phyloP scores from a whole-genome alignment of 2,329 filamentous ascomycete species.

The Shiraia bambusicola region DNA sequence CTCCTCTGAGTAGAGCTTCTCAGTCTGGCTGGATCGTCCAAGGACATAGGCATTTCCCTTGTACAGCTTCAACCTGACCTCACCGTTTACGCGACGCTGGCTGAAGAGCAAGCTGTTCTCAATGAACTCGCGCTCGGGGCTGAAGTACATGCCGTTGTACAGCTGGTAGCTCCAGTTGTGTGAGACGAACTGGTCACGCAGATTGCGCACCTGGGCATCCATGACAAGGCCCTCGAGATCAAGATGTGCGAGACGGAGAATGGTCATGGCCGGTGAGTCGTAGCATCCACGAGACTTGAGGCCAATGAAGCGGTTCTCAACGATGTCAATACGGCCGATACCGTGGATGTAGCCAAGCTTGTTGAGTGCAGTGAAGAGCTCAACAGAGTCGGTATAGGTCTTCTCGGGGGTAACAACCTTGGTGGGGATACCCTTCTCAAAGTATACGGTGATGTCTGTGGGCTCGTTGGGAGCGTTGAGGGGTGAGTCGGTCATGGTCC shows the following conservation, averaged over 20 bases:
- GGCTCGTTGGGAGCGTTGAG: slow-evolving; percentile 69
- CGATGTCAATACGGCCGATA: slow-evolving; percentile 79
- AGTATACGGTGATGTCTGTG: slow-evolving; percentile 69
- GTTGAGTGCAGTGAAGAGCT: slow-evolving; percentile 72
- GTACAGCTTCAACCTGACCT: slow-evolving; percentile 64
- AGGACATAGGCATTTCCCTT: slow-evolving; percentile 66
- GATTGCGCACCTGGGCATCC: slow-evolving; percentile 66
- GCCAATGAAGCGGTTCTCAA: slow-evolving; percentile 78
- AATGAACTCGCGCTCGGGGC: slow-evolving; percentile 69
- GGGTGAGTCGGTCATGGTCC: slow-evolving; percentile 72
- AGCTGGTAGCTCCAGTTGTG: slow-evolving; percentile 46
- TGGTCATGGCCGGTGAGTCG: slow-evolving; percentile 55
- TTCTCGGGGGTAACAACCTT: slow-evolving; percentile 62
- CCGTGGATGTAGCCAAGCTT: slow-evolving; percentile 70
- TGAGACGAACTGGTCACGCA: slow-evolving; percentile 71
- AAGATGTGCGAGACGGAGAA: slow-evolving; percentile 59
- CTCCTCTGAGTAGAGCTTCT: slow-evolving; percentile 68
- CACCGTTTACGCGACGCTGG: slow-evolving; percentile 45
- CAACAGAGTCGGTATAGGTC: slow-evolving; percentile 66
- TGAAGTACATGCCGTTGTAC: slow-evolving; percentile 69
- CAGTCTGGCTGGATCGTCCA: slow-evolving; percentile 62
- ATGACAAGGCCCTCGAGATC: slow-evolving; percentile 68
- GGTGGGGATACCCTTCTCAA: slow-evolving; percentile 73
- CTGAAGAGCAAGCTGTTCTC: slow-evolving; percentile 57
- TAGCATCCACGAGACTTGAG: slow-evolving; percentile 81